Percentiles rank a stretch among this genome's conserved stretches.
phyloP scores from a whole-genome alignment of 148 eudicot genomes.

The Nepenthes mirabilis region DNA sequence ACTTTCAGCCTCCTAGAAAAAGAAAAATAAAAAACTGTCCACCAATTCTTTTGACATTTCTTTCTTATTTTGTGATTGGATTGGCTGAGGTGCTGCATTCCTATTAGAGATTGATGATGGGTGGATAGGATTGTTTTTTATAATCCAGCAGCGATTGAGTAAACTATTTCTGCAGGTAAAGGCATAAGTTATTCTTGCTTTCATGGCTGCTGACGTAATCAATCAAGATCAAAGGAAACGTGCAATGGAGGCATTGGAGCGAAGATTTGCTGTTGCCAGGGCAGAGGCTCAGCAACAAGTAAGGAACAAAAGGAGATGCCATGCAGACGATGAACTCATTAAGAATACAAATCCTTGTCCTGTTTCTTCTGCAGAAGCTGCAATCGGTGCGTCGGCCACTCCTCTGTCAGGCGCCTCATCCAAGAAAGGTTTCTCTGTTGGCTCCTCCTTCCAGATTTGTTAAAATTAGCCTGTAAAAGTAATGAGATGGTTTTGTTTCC shows the following conservation, averaged over 20 bases:
- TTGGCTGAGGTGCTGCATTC: too few relatives aligned
- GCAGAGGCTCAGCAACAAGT: conserved; percentile 34
- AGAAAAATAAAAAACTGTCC: too few relatives aligned
- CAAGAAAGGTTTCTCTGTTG: conserved; percentile 25
- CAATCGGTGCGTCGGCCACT: conserved; percentile 9
- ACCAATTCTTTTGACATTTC: too few relatives aligned
- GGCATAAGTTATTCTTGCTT: background rate
- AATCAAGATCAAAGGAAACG: conserved; percentile 39
- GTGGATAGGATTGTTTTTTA: too few relatives aligned
- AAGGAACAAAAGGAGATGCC: conserved; percentile 26
- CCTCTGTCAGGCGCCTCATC: conserved; percentile 7
- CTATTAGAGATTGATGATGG: too few relatives aligned
- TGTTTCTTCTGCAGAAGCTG: conserved; percentile 9
- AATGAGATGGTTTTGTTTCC: too few relatives aligned
- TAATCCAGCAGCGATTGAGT: too few relatives aligned
- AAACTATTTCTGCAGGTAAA: too few relatives aligned
- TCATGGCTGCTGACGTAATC: conserved; percentile 19
- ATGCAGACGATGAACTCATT: conserved; percentile 5
- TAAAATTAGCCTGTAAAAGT: too few relatives aligned
- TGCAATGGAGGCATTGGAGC: conserved; percentile 52
- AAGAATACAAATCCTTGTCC: background rate
- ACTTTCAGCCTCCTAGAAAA: too few relatives aligned
- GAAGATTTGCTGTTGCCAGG: conserved; percentile 54
- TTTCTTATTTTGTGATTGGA: too few relatives aligned
- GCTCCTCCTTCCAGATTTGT: background rate